Conservation (phyloP, 2,329 filamentous ascomycete genomes). For the Fusarium setosum region DNA sequence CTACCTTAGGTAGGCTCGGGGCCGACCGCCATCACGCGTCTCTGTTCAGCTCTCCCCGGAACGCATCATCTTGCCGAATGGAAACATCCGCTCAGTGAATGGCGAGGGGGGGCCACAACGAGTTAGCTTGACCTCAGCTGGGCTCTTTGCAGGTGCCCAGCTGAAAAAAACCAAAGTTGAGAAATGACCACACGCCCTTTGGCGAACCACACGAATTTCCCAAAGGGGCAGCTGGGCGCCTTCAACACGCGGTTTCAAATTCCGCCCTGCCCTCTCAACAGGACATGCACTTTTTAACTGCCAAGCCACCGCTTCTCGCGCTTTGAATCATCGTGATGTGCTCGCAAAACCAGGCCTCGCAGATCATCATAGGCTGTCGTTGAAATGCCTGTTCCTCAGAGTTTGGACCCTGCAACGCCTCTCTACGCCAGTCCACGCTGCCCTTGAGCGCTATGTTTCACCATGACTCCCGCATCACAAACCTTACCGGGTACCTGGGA, state of each 20-base stretch:
- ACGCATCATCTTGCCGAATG: neutral
- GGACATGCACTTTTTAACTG: neutral
- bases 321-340: neutral
- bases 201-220: constrained; percentile 31
- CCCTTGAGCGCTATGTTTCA: constrained; percentile 17
- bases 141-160: constrained; percentile 20
- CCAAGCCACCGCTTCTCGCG: constrained; percentile 1
- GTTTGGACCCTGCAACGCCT: constrained; percentile 17
- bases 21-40: neutral
- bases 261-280: constrained; percentile 16
- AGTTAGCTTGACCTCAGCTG: constrained; percentile 12
- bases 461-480: constrained; percentile 7
- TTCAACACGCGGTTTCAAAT: constrained; percentile 11
- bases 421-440: neutral
- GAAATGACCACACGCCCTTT: constrained; percentile 11
- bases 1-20: no score
- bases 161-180: constrained; percentile 24
- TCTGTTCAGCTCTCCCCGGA: neutral
- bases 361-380: constrained; percentile 8
- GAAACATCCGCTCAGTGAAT: neutral
- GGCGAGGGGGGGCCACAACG: neutral
- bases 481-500: neutral
- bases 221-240: constrained; percentile 13
- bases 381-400: neutral
- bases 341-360: constrained; percentile 2